These are phyloP conservation scores for Fonsecaea erecta DNA, from an alignment of 2,329 filamentous ascomycete genomes.

Conservation along the genomic window DNA sequence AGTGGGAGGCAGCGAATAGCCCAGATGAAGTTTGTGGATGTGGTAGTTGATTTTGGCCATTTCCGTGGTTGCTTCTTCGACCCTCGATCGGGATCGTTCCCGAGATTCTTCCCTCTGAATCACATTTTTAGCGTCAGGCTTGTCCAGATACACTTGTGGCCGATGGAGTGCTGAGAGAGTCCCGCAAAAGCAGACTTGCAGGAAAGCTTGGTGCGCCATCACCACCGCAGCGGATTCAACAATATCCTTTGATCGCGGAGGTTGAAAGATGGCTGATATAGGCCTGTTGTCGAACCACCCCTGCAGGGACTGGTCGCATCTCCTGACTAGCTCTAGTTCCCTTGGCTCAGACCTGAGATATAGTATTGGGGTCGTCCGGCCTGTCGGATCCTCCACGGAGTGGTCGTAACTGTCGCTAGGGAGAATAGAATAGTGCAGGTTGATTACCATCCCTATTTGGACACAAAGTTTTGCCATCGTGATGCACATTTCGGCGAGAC, in stretches of 20 bases:
- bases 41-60: not conserved
- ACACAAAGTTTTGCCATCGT: slow-evolving; percentile 1
- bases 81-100: not conserved
- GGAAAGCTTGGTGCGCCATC: slow-evolving; percentile 2
- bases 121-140: not conserved
- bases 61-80: slow-evolving; percentile 8
- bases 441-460: not conserved
- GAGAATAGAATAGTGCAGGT: slow-evolving; percentile 11
- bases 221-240: not conserved
- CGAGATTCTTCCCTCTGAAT: not conserved
- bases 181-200: not conserved
- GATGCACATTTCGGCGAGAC: slow-evolving; percentile 13
- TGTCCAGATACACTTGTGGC: not conserved
- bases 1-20: slow-evolving; percentile 1
- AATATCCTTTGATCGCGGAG: not conserved
- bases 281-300: not conserved
- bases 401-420: not conserved
- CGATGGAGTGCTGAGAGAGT: slow-evolving; percentile 7
- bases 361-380: slow-evolving; percentile 5
- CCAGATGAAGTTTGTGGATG: not conserved
- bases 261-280: slow-evolving; percentile 7
- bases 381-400: not conserved
- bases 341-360: not conserved
- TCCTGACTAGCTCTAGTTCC: not conserved
- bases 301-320: not conserved